Conservation (phyloP, 805 yeast species). For the Kockiozyma suomiensis region DNA sequence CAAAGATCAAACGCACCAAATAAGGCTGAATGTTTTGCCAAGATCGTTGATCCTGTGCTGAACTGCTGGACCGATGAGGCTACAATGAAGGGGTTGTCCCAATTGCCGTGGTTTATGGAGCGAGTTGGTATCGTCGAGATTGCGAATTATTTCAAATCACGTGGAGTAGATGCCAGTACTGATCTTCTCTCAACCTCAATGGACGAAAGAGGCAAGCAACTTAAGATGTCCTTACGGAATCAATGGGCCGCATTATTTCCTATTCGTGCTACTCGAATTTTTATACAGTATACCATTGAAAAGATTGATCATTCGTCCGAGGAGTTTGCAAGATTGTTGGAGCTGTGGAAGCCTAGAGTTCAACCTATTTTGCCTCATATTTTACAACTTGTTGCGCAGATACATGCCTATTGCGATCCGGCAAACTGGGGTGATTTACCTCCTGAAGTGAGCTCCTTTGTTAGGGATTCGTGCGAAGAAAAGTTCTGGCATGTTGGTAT, state of each 20-base stretch:
- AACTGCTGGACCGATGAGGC: constrained; percentile 90
- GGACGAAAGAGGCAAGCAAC: constrained; percentile 82
- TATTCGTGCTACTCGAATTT: constrained; percentile 90
- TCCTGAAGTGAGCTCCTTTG: constrained; percentile 86
- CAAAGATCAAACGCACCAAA: constrained; percentile 68
- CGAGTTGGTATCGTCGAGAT: constrained; percentile 91
- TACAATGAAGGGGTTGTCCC: constrained; percentile 85
- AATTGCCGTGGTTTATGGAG: constrained; percentile 98
- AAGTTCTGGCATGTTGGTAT: constrained; percentile 99
- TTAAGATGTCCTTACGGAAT: constrained; percentile 78
- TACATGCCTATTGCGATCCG: constrained; percentile 93
- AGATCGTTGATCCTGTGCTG: constrained; percentile 91
- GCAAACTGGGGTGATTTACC: constrained; percentile 89
- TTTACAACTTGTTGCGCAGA: constrained; percentile 80
- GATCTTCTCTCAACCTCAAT: constrained; percentile 75
- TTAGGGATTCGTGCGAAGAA: constrained; percentile 84
- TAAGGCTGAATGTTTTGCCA: constrained; percentile 75
- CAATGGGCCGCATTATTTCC: constrained; percentile 96
- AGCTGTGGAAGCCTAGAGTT: constrained; percentile 90
- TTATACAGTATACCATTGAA: constrained; percentile 93
- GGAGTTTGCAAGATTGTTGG: constrained; percentile 68
- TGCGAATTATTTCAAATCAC: constrained; percentile 81
- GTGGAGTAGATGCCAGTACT: constrained; percentile 78
- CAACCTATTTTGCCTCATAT: constrained; percentile 91
- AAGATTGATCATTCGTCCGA: constrained; percentile 77